These are phyloP conservation scores for Canna indica DNA, from an alignment of 176 grass and related monocot species.

Conservation along the genomic window DNA sequence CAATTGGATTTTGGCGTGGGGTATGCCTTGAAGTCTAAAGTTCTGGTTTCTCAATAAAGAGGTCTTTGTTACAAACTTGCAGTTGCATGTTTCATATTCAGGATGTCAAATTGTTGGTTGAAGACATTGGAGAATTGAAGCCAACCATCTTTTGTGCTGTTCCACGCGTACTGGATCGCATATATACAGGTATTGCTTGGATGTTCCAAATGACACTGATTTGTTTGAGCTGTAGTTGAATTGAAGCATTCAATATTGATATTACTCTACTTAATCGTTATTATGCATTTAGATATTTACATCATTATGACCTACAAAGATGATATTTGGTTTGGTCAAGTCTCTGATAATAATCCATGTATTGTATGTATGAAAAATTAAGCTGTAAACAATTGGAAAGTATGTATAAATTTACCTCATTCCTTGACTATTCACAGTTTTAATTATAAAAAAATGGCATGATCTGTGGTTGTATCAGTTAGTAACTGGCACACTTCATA, in stretches of 20 bases:
- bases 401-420: no score
- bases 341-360: no score
- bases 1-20: constrained; percentile 89
- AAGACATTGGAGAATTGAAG: constrained; percentile 69
- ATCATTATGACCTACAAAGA: background rate
- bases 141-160: constrained; percentile 87
- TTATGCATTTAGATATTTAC: background rate
- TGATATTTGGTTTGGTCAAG: no score
- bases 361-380: no score
- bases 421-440: no score
- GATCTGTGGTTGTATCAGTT: no score
- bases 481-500: no score
- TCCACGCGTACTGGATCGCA: constrained; percentile 88
- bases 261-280: background rate
- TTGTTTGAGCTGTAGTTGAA: background rate
- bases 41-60: background rate
- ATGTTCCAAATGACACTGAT: background rate
- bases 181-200: constrained; percentile 60
- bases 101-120: constrained; percentile 84
- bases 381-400: no score
- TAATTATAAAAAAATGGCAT: no score
- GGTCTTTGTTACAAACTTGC: background rate
- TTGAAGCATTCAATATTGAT: background rate
- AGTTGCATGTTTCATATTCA: constrained; percentile 20
- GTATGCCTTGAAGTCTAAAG: constrained; percentile 29